Evolutionary conservation across 805 yeast genomes (phyloP).

Genomic region (Komagataella populi): DNA sequence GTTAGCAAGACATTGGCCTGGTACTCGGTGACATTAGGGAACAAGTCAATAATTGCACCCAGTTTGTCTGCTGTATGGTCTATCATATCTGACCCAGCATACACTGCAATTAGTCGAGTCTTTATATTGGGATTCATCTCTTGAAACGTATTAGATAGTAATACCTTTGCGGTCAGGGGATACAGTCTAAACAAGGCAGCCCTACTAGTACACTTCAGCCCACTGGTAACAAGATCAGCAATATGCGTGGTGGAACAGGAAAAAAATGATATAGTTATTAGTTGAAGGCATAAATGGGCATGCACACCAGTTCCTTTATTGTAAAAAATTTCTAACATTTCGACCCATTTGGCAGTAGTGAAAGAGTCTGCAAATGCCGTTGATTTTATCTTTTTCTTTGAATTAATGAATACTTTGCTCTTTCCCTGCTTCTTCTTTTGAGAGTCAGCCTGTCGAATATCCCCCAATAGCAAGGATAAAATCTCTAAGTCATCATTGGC

Average conservation of each 20-base stretch:
- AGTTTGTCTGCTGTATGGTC: neutral
- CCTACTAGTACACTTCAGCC: constrained; percentile 28
- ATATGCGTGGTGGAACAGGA: constrained; percentile 31
- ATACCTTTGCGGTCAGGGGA: constrained; percentile 43
- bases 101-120: constrained; percentile 34
- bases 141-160: constrained; percentile 32
- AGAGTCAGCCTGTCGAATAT: constrained; percentile 9
- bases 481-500: constrained; percentile 28
- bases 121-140: constrained; percentile 36
- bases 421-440: neutral
- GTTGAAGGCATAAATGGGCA: constrained; percentile 27
- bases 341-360: constrained; percentile 43
- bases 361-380: constrained; percentile 37
- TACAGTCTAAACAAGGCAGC: constrained; percentile 25
- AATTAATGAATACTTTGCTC: neutral
- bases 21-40: neutral
- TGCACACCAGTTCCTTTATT: constrained; percentile 41
- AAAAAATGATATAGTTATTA: constrained; percentile 38
- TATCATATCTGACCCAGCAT: neutral
- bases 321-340: constrained; percentile 41
- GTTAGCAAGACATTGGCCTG: neutral
- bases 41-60: neutral
- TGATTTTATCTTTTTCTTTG: neutral
- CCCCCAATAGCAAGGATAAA: constrained; percentile 33
- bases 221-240: constrained; percentile 24